Evolutionary conservation across 352 stramenopile genomes (phyloP), one percentile per base, ranked within the genome.

Genomic region (Globisporangium sylvaticum): DNA sequence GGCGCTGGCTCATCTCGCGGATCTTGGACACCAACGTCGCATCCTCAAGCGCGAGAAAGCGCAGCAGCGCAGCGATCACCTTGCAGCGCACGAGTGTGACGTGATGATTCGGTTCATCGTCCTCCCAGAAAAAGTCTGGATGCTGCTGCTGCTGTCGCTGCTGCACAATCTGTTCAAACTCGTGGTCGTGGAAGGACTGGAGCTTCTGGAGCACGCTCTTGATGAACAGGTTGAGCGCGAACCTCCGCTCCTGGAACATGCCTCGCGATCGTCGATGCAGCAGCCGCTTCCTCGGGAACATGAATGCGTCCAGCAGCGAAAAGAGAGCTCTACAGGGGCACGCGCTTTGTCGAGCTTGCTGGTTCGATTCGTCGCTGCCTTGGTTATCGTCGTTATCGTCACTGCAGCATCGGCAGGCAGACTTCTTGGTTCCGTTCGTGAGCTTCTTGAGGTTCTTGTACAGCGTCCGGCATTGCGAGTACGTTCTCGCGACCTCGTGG

Each of bases 251-350:
- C 34, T 67, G 29, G 44, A 81, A 70, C 18, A 86, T 67, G n/a
- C 65, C 29, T 1, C 64, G 66, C 15, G 76, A 83, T 50, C 85
- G 78, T 34, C 75, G 67, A 25, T 74, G 78, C 44, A 90, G 84
- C 15, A 91, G 66, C 42, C 72, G 77, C 60, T 75, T 78, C 15
- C 69, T 77, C 4, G 83, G 80, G 60, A 91, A 89, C 61, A 79
- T 54, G 46, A 88, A 72, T n/a, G 66, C 58, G 14, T 74, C 68
- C 25, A 91, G 63, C 10, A 85, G 46, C 1, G 66, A 58, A 37
- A 75, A 75, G 29, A 91, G 74, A 25, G 79, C 85, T 77, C 80
- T 84, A 69, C 89, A 89, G 9, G 80, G 80, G 57, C 83, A 91
- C 64, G 79, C n/a, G 14, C 18, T 32, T 46, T 77, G 6, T 76